Percentiles rank a stretch among this genome's conserved stretches.
Evolutionary conservation across 2,329 filamentous ascomycete genomes (phyloP).

Genomic region (Sporothrix curviconia): DNA sequence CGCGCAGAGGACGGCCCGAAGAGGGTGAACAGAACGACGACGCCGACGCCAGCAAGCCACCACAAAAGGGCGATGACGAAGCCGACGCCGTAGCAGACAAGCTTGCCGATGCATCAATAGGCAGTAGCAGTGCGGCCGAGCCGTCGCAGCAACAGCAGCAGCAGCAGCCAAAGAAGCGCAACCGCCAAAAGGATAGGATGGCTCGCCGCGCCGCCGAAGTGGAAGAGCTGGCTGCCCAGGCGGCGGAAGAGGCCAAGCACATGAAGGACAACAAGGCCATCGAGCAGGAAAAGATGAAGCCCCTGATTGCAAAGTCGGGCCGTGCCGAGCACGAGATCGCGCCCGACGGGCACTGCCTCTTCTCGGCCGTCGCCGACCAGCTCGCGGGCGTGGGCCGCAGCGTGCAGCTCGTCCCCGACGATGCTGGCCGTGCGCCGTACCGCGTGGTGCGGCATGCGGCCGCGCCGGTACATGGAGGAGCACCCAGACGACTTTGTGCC

Average conservation of each 20-base stretch:
- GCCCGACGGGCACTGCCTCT: constrained; percentile 92
- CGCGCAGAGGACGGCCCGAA: constrained; percentile 16
- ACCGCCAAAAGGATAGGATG: constrained; percentile 84
- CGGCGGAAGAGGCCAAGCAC: constrained; percentile 65
- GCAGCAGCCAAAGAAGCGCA: constrained; percentile 60
- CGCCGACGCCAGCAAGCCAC: too few relatives aligned
- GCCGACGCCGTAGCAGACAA: constrained; percentile 5
- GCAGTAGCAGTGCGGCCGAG: constrained; percentile 17
- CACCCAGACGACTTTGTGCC: constrained; percentile 77
- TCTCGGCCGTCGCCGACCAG: constrained; percentile 85
- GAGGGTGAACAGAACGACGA: constrained; percentile 18
- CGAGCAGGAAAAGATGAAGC: constrained; percentile 65
- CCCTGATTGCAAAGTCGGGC: constrained; percentile 54
- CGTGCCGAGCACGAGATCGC: constrained; percentile 72
- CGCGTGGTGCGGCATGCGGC: constrained; percentile 62
- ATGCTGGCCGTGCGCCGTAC: constrained; percentile 44
- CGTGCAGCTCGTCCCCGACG: constrained; percentile 12
- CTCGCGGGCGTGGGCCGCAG: constrained; percentile 49
- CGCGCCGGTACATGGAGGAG: constrained; percentile 66
- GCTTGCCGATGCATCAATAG: constrained; percentile 18
- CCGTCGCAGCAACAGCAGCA: not conserved
- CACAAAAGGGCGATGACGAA: not conserved
- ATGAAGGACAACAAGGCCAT: constrained; percentile 66
- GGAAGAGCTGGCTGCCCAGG: constrained; percentile 60
- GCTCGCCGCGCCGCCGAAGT: constrained; percentile 83